These are phyloP conservation scores for Fraxinus xanthoxyloides DNA, from an alignment of 305 asterid species.

Conservation along the genomic window DNA sequence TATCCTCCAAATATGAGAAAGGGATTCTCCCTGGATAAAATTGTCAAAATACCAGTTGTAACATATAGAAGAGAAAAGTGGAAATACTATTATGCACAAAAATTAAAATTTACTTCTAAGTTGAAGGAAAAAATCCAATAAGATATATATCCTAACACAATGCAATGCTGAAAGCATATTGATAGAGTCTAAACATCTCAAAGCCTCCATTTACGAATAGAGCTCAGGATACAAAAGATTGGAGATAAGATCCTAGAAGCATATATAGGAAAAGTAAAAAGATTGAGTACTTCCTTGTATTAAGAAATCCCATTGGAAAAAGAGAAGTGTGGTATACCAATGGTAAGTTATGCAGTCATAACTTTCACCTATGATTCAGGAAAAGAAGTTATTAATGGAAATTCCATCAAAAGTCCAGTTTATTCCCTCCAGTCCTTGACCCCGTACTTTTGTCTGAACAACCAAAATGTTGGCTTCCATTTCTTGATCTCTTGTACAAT, in stretches of 20 bases:
- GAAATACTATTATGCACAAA: neutral
- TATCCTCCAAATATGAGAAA: constrained; percentile 86
- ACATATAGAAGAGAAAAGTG: neutral
- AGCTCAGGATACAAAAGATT: neutral
- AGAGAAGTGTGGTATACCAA: neutral
- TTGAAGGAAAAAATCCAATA: neutral
- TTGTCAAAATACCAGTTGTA: neutral
- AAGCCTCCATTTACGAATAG: neutral
- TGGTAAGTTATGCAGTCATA: neutral
- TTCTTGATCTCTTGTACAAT: neutral
- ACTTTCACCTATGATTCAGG: neutral
- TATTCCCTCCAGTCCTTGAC: neutral
- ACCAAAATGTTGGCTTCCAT: neutral
- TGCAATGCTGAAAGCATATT: neutral
- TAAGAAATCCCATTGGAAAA: neutral
- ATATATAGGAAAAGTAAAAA: neutral
- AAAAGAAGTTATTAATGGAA: neutral
- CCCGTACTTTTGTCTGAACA: neutral
- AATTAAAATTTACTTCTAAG: neutral
- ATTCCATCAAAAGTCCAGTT: neutral
- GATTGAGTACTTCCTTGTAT: neutral
- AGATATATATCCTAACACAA: neutral
- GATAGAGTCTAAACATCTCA: neutral
- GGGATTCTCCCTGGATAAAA: constrained; percentile 77
- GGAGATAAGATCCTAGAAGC: neutral